Conservation (phyloP, 208 protist genomes). For the Trypanosoma boissoni region DNA sequence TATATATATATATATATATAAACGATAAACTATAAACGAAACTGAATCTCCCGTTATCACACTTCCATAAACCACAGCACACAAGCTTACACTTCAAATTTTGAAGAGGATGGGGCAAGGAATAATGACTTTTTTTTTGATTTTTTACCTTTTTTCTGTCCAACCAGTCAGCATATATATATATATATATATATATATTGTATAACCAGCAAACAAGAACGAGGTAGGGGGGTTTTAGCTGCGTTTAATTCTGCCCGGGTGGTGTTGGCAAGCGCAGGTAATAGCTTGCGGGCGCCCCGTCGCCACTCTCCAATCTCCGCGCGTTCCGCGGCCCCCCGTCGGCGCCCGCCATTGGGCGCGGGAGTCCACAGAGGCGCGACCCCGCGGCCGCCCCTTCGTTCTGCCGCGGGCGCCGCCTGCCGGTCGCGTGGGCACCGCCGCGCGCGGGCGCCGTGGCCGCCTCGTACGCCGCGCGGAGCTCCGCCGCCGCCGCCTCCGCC, state of each 20-base stretch:
- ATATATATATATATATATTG: too few species aligned
- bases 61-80: too few species aligned
- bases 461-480: slow-evolving; percentile 2
- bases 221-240: too few species aligned
- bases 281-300: background rate
- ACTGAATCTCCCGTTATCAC: too few species aligned
- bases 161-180: too few species aligned
- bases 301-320: background rate
- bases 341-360: background rate
- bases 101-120: too few species aligned
- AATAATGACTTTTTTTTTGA: too few species aligned
- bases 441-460: background rate
- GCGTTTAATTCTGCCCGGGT: too few species aligned
- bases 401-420: background rate
- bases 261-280: slow-evolving; percentile 24
- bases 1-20: slow-evolving; percentile 1
- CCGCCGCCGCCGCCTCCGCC: slow-evolving; percentile 3
- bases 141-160: too few species aligned
- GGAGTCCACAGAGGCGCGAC: background rate
- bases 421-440: too few species aligned
- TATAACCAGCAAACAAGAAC: too few species aligned
- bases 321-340: background rate
- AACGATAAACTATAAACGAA: background rate
- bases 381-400: background rate
- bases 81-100: too few species aligned